phyloP scores from a whole-genome alignment of 805 yeast species.

The Blastobotrys muscicola region DNA sequence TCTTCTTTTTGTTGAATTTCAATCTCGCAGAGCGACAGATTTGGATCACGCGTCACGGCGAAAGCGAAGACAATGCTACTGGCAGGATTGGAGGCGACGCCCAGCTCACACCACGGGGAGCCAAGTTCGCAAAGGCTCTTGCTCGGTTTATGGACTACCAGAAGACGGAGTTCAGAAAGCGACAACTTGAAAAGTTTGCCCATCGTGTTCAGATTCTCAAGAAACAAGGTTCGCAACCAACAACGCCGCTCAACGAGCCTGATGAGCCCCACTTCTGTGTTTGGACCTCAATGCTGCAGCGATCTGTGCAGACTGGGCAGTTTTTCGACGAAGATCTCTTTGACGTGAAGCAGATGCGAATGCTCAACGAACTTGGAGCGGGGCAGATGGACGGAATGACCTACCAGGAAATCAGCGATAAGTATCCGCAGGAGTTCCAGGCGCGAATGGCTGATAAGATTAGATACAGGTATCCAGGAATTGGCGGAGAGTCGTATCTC shows the following conservation, averaged over 20 bases:
- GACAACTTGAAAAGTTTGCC: conserved; percentile 48
- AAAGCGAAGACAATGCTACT: conserved; percentile 69
- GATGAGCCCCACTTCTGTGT: conserved; percentile 75
- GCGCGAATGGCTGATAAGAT: conserved; percentile 70
- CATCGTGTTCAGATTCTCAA: conserved; percentile 35
- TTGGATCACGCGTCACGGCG: conserved; percentile 95
- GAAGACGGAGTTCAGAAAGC: conserved; percentile 54
- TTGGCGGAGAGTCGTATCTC: conserved; percentile 91
- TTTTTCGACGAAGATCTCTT: conserved; percentile 64
- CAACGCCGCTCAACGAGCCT: conserved; percentile 31
- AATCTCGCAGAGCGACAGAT: conserved; percentile 83
- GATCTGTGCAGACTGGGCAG: conserved; percentile 72
- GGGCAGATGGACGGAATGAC: conserved; percentile 92
- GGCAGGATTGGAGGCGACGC: conserved; percentile 95
- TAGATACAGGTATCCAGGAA: conserved; percentile 88
- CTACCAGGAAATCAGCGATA: conserved; percentile 68
- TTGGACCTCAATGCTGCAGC: conserved; percentile 80
- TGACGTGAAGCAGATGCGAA: conserved; percentile 78
- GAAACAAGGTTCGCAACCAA: conserved; percentile 24
- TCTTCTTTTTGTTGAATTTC: conserved; percentile 81
- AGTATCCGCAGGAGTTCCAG: conserved; percentile 68
- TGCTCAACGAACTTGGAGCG: conserved; percentile 89
- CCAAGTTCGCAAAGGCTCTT: conserved; percentile 61
- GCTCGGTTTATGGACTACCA: conserved; percentile 65
- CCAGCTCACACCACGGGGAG: conserved; percentile 67